Evolutionary conservation across 148 eudicot genomes (phyloP), one percentile per base, ranked within the genome.

Genomic region (Rhododendron simsii): DNA sequence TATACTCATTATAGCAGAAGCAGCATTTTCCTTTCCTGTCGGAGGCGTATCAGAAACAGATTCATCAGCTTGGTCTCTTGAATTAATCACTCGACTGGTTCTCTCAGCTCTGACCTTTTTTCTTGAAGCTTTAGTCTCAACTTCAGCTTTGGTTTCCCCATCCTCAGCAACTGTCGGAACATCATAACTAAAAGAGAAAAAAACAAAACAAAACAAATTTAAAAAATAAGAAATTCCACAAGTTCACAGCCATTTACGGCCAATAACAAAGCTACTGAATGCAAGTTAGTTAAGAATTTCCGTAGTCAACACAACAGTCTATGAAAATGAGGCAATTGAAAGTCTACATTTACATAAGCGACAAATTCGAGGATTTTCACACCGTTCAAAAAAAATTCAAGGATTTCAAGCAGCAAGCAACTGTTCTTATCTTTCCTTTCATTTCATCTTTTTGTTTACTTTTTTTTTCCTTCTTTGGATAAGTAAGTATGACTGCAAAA

Each of bases 1-100:
- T 84, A 96, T 92, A 86, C 92, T 91, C 96, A 92, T 92, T 88
- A 95, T 92, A 86, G 92, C 91, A 73, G 90, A 44, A 55, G 89
- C 79, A 28, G 65, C 87, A 73, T 85, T 84, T 76, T 90, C 87
- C 89, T 88, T 89, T 82, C 81, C 87, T 15, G 85, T 87, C 30
- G 48, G 69, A 48, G 78, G 87, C 53, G 86, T 85, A 84, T 86
- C 88, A 20, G 87, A 71, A 85, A 74, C 75, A 61, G 67, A 86
- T 79, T 39, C 89, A 84, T 88, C 87, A 89, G 92, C 71, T 84
- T 87, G 87, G 51, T 85, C 91, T 61, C 84, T 82, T 65, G 73
- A 85, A 83, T 82, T 48, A 84, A 67, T 84, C 71, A 63, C 83
- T 73, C 69, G 87, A 85, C 67, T 80, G 78, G 78, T 85, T 86